Percentiles rank a stretch among this genome's conserved stretches.
These are phyloP conservation scores for Nothopassalora personata DNA, from an alignment of 2,329 filamentous ascomycete genomes.

Conservation along the genomic window DNA sequence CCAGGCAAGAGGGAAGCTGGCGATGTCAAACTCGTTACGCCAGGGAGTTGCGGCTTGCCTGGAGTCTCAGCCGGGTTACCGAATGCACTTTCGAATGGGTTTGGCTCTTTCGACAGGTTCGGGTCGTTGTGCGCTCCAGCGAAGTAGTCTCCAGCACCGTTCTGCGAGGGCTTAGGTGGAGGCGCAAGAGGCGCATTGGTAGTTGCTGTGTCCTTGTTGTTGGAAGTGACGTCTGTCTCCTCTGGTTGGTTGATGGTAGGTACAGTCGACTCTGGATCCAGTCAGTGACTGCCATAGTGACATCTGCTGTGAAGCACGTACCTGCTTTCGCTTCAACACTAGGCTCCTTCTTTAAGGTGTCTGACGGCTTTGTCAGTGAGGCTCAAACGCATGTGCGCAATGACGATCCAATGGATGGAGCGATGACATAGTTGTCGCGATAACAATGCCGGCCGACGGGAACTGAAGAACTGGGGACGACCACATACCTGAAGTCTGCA, in stretches of 20 bases:
- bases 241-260: slow-evolving; percentile 34
- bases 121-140: slow-evolving; percentile 38
- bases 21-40: slow-evolving; percentile 85
- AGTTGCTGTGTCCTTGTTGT: slow-evolving; percentile 30
- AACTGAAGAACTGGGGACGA: slow-evolving; percentile 1
- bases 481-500: slow-evolving; percentile 26
- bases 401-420: not conserved
- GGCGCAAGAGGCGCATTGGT: slow-evolving; percentile 49
- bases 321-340: slow-evolving; percentile 16
- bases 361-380: slow-evolving; percentile 16
- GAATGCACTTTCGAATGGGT: slow-evolving; percentile 96
- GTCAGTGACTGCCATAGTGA: not conserved
- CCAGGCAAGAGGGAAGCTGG: slow-evolving; percentile 75
- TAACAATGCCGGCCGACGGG: not conserved
- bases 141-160: slow-evolving; percentile 48
- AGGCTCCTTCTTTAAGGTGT: slow-evolving; percentile 16
- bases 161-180: slow-evolving; percentile 44
- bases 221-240: slow-evolving; percentile 16
- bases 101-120: slow-evolving; percentile 72
- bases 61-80: slow-evolving; percentile 70
- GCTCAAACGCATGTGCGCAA: not conserved
- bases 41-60: slow-evolving; percentile 72
- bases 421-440: not conserved
- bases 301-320: slow-evolving; percentile 11
- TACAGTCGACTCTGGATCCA: slow-evolving; percentile 16